Percentiles rank a stretch among this genome's conserved stretches.
These are phyloP conservation scores for Phaeomoniella chlamydospora DNA, from an alignment of 2,329 filamentous ascomycete genomes.

Conservation along the genomic window DNA sequence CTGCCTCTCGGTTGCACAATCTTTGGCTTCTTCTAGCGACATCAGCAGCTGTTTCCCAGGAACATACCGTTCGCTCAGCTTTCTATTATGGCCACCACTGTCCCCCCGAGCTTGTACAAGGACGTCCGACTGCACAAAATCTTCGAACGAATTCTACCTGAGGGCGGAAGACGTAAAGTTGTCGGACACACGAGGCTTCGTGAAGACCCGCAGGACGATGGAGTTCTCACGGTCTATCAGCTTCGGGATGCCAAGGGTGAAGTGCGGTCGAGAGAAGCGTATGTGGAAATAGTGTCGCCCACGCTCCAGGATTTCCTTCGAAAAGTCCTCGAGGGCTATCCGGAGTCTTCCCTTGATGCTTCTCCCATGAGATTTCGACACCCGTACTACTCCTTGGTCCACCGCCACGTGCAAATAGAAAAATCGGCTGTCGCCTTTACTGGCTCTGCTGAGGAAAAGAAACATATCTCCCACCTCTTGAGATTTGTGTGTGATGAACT, in stretches of 20 bases:
- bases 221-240: not conserved
- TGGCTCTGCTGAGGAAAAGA: not conserved
- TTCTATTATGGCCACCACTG: too few species aligned
- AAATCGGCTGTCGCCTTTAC: not conserved
- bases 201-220: not conserved
- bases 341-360: not conserved
- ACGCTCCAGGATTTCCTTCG: constrained; percentile 1
- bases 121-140: not conserved
- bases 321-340: not conserved
- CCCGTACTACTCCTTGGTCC: not conserved
- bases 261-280: not conserved
- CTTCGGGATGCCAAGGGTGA: not conserved
- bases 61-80: too few species aligned
- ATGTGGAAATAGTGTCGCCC: not conserved
- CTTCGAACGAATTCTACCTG: not conserved
- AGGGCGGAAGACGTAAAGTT: not conserved
- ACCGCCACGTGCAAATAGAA: constrained; percentile 1
- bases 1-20: too few species aligned
- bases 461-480: not conserved
- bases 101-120: too few species aligned
- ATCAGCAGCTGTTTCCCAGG: too few species aligned
- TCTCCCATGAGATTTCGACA: constrained; percentile 1
- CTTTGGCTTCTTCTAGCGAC: too few species aligned
- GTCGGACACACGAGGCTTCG: not conserved
- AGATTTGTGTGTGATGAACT: not conserved